Base-by-base conservation (phyloP, 1,139 yeast species). In the Hyphopichia wangnamkhiaoensis region DNA sequence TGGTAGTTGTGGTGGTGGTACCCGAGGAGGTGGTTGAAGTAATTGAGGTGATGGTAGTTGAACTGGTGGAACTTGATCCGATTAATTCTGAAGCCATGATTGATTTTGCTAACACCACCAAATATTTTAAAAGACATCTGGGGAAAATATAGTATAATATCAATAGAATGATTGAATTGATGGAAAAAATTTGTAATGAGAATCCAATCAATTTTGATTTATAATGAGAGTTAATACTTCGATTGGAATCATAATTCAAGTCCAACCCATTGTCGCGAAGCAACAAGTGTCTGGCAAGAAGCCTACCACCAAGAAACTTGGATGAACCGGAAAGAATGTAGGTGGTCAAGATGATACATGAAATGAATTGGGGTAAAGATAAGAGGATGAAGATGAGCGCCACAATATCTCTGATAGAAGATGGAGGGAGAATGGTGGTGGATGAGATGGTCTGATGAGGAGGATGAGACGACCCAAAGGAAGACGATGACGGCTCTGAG, bases 61-160 rank as follows among this genome's bases (percentile, higher is more conserved):
- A 47, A 25, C 45, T 50, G 7, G 51, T 47, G 6, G 50, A 45
- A 6, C 53, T 46, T 6, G 74, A 56, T 1, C 82, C 80, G 12
- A 76, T 70, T 35, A 78, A 52, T 37, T 71, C 76, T 31, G 77
- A 64, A 1, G 82, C 71, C n/a, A 78, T 58, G 23, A 76, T 66
- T 2, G 80, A 68, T 48, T 76, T 75, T 9, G 81, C 72, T 38
- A 78, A 59, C 12, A 76, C 50, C 19, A 68, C 65, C 20, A 74
- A 52, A 49, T 72, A 72, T 34, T 65, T 66, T 36, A 71, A 57
- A 38, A 65, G 51, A 15, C 58, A 56, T 16, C 53, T 54, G 23
- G 74, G 75, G 19, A 65, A 55, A 2, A 65, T 40, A 26, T 58
- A 44, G 36, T 63, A 54, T 35, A 73, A 49, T 3, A 59, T 36